Base-by-base conservation (phyloP, 129 eudicot species). In the Centaurea solstitialis region DNA sequence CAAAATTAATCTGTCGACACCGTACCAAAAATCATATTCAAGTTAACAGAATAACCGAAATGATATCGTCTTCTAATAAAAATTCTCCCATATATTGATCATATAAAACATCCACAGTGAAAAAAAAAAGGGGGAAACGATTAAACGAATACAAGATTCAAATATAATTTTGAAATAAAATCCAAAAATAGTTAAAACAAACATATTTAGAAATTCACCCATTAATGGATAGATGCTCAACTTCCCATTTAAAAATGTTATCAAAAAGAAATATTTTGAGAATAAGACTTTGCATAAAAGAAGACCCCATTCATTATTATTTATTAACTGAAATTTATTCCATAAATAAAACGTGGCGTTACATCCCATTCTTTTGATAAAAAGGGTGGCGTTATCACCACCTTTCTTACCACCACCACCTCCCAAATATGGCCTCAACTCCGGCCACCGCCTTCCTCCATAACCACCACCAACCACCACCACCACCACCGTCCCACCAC, bases 381-480 rank as follows among this genome's bases (percentile, higher is more conserved):
- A 57, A 37, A 17, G 28, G 9, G 20, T 7, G 1, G 24, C 24
- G 1, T 70, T 70, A n/a, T 10, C 47, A 70, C 15, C 74, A 35
- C 50, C 74, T 6, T 21, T 6, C 74, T 15, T 24, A 13, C 7
- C 74, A 68, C 72, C 39, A 68, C 72, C 72, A 70, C 50, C 38
- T 35, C 50, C 50, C 47, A 6, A 70, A 35, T 37, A 70, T 70
- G 74, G 47, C 74, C 37, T 8, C 1, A 37, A 4, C 74, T 70
- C 74, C 74, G 74, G 74, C 74, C 74, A 70, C 74, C 74, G 18
- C 74, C 74, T 70, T 70, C 74, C 20, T 70, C 74, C 74, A 9
- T 15, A 70, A 70, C 4, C 73, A 68, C 72, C 40, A 69, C 73
- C 74, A 18, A 7, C 53, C 26, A 37, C 74, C 74, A 70, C 74